phyloP scores from a whole-genome alignment of 192 early-diverging fungal genomes.

The Podila epigama region DNA sequence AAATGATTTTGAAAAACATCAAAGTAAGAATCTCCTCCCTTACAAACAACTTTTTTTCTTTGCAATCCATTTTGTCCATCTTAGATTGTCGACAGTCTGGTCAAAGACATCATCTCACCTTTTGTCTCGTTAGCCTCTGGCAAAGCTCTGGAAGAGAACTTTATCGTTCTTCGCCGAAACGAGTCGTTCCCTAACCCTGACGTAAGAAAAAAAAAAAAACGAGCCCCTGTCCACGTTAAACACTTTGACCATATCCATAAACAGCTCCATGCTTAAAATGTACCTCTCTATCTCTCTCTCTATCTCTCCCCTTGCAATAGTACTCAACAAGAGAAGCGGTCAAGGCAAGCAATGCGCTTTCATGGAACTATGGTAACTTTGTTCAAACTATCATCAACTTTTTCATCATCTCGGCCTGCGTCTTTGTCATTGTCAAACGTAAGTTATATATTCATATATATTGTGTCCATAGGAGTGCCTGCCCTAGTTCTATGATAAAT shows the following conservation, averaged over 20 bases:
- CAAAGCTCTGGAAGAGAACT: constrained; percentile 46
- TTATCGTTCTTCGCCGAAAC: constrained; percentile 22
- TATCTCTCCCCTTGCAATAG: constrained; percentile 8
- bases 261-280: no score
- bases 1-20: neutral
- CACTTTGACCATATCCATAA: no score
- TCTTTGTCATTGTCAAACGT: constrained; percentile 70
- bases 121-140: constrained; percentile 64
- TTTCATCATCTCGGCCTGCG: constrained; percentile 61
- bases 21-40: neutral
- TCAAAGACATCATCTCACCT: constrained; percentile 63
- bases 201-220: neutral
- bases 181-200: constrained; percentile 14
- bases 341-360: constrained; percentile 58
- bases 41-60: neutral
- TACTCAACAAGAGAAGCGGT: constrained; percentile 29
- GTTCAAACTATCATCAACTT: constrained; percentile 71
- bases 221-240: no score
- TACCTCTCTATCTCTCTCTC: neutral
- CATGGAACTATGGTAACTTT: constrained; percentile 69
- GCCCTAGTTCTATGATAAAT: neutral
- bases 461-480: no score
- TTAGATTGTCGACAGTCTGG: constrained; percentile 46
- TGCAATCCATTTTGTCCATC: neutral
- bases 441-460: neutral